These are phyloP conservation scores for Exidia glandulosa DNA, from an alignment of 768 basidiomycete genomes.

Conservation along the genomic window DNA sequence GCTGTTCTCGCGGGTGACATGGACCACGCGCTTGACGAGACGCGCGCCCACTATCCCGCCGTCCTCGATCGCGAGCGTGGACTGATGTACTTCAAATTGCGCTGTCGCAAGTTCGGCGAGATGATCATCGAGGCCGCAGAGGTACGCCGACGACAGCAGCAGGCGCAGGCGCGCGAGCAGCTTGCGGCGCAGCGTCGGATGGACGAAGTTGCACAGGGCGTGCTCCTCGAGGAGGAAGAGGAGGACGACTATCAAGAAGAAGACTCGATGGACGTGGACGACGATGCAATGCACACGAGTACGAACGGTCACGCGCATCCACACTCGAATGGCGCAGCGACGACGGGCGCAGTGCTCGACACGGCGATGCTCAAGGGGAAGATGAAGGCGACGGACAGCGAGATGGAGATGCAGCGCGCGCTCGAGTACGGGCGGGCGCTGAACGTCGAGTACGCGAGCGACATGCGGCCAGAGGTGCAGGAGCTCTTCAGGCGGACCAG, in stretches of 20 bases:
- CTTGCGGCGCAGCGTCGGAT: not conserved
- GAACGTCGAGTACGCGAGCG: conserved; percentile 55
- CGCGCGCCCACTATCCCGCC: conserved; percentile 43
- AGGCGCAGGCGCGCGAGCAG: not conserved
- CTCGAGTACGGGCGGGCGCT: conserved; percentile 66
- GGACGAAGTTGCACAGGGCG: not conserved
- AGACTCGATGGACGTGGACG: conserved; percentile 8
- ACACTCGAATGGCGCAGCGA: not conserved
- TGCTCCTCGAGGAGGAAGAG: not conserved
- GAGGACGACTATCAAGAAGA: conserved; percentile 6
- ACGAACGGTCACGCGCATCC: conserved; percentile 15
- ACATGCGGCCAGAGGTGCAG: conserved; percentile 52
- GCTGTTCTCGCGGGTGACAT: conserved; percentile 61
- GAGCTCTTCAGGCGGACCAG: conserved; percentile 63
- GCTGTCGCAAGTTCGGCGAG: conserved; percentile 80
- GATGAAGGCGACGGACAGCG: conserved; percentile 29
- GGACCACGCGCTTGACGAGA: conserved; percentile 51
- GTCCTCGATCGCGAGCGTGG: conserved; percentile 60
- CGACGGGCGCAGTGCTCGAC: conserved; percentile 24
- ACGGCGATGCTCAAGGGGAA: not conserved
- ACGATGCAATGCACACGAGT: conserved; percentile 17
- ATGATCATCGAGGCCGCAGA: conserved; percentile 62
- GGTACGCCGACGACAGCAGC: conserved; percentile 30
- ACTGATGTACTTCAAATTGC: conserved; percentile 68
- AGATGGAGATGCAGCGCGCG: conserved; percentile 50